Evolutionary conservation across 2,329 filamentous ascomycete species (phyloP).

Genomic region (Colletotrichum spinosum): DNA sequence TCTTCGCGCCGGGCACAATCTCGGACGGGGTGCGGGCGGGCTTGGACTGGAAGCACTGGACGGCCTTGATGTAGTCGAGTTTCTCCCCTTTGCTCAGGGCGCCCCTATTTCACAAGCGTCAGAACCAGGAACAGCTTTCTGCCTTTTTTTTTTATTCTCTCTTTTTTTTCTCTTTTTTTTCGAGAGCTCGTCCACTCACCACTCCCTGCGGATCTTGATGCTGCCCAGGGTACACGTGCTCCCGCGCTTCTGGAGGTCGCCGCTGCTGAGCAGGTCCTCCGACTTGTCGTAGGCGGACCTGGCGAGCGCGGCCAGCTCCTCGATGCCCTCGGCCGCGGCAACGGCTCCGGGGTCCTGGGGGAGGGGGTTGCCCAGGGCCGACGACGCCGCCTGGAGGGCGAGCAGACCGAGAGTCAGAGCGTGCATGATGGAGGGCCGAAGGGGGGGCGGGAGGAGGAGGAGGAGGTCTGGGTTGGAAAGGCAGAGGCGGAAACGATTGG

Average conservation of each 20-base stretch:
- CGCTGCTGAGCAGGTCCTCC: constrained; percentile 34
- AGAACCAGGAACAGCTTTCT: too few relatives aligned
- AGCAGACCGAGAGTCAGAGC: neutral
- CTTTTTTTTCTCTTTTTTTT: too few relatives aligned
- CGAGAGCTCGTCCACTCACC: constrained; percentile 37
- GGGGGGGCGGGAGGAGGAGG: too few relatives aligned
- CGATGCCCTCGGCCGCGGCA: neutral
- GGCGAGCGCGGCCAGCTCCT: constrained; percentile 29
- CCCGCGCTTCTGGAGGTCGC: constrained; percentile 37
- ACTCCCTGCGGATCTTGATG: constrained; percentile 46
- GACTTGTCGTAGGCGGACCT: constrained; percentile 41
- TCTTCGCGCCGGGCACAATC: constrained; percentile 55
- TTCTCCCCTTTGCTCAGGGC: constrained; percentile 47
- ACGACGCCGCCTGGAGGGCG: neutral
- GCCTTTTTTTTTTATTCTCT: too few relatives aligned
- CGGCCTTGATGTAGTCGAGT: constrained; percentile 56
- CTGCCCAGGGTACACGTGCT: constrained; percentile 42
- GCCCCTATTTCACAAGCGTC: constrained; percentile 36
- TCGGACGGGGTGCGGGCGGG: constrained; percentile 48
- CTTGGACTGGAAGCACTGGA: constrained; percentile 55
- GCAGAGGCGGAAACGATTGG: too few relatives aligned
- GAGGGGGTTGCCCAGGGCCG: constrained; percentile 33
- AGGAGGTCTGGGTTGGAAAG: too few relatives aligned
- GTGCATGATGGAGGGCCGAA: neutral
- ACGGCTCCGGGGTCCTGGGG: neutral